phyloP scores from a whole-genome alignment of 2,329 filamentous ascomycete genomes.

The Cyphellophora attinorum region DNA sequence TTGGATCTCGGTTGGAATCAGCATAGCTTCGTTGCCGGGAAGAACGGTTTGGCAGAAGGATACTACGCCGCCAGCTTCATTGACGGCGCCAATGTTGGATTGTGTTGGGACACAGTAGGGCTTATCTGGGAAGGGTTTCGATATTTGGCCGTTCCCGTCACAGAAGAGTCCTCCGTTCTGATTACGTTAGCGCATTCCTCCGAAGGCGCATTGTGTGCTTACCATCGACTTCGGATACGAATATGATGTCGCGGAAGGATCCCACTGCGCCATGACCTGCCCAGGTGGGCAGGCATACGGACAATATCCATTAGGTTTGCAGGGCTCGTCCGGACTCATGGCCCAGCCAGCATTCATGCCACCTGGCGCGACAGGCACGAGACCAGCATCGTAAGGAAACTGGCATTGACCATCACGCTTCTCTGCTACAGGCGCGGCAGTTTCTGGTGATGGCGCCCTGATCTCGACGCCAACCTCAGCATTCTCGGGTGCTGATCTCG shows the following conservation, averaged over 20 bases:
- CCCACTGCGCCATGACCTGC: slow-evolving; percentile 71
- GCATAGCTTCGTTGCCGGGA: slow-evolving; percentile 71
- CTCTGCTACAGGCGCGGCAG: slow-evolving; percentile 25
- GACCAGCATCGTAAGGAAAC: slow-evolving; percentile 57
- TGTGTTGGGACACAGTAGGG: slow-evolving; percentile 63
- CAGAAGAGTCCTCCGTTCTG: slow-evolving; percentile 69
- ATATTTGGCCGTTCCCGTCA: slow-evolving; percentile 53
- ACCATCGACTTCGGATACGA: slow-evolving; percentile 64
- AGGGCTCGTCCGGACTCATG: slow-evolving; percentile 65
- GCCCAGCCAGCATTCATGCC: slow-evolving; percentile 65
- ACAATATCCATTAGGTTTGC: slow-evolving; percentile 59
- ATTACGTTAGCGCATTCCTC: slow-evolving; percentile 6
- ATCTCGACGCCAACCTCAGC: slow-evolving; percentile 18
- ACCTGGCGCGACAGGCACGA: slow-evolving; percentile 58
- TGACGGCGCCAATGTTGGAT: slow-evolving; percentile 55
- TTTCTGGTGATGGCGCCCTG: slow-evolving; percentile 9
- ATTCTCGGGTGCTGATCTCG: slow-evolving; percentile 17
- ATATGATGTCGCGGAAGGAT: slow-evolving; percentile 57
- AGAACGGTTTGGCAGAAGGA: slow-evolving; percentile 73
- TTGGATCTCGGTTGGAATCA: slow-evolving; percentile 69
- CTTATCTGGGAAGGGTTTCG: slow-evolving; percentile 59
- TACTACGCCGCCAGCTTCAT: slow-evolving; percentile 53
- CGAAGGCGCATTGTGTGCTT: slow-evolving; percentile 23
- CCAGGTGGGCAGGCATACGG: slow-evolving; percentile 68
- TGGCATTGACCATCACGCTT: slow-evolving; percentile 51